Conservation (phyloP, 257 asterid species). For the Phtheirospermum japonicum region DNA sequence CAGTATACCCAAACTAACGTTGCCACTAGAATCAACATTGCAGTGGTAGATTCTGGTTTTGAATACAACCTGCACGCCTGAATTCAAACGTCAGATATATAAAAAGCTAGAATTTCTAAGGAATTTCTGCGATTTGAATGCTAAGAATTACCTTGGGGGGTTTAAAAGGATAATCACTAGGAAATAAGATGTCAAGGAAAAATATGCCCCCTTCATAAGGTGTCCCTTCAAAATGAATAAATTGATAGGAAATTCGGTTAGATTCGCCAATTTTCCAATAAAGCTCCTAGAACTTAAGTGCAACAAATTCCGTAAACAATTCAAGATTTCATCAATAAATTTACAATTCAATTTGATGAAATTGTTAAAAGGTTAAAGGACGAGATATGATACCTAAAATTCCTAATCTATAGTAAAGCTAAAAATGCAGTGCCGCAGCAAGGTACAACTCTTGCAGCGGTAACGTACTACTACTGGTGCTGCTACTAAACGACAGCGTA, state of each 20-base stretch:
- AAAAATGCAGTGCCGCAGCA: neutral
- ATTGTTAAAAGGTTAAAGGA: neutral
- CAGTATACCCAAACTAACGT: conserved; percentile 79
- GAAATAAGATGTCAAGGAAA: conserved; percentile 87
- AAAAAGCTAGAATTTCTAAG: neutral
- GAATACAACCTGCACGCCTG: conserved; percentile 81
- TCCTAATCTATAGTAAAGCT: neutral
- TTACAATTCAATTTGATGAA: neutral
- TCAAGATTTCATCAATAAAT: neutral
- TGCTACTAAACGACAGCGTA: neutral
- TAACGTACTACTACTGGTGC: neutral
- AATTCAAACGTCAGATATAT: conserved; percentile 37
- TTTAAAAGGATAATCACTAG: conserved; percentile 76
- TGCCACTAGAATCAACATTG: conserved; percentile 75
- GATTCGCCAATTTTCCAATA: conserved; percentile 2
- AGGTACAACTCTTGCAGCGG: conserved; percentile 19
- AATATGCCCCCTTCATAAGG: conserved; percentile 87
- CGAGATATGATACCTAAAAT: neutral
- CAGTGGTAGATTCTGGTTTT: conserved; percentile 88
- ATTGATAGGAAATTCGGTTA: neutral
- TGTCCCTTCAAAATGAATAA: conserved; percentile 57
- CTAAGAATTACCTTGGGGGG: conserved; percentile 77
- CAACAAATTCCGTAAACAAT: neutral
- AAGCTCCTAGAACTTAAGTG: neutral
- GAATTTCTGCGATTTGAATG: neutral